Evolutionary conservation across 805 yeast species (phyloP).

Genomic region (Candida awuae): DNA sequence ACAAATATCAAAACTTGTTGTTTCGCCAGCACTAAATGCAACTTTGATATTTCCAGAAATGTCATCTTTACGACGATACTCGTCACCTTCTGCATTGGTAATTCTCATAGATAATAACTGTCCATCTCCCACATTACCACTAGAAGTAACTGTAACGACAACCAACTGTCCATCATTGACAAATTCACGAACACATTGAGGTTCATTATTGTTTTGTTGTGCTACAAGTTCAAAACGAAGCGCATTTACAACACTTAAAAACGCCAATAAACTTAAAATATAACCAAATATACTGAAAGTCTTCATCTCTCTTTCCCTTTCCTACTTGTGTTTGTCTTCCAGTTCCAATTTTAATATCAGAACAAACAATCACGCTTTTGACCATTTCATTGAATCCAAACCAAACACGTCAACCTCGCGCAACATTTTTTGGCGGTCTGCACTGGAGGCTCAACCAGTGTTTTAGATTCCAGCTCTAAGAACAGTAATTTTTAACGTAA

Average conservation of each 20-base stretch:
- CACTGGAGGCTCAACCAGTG: no score
- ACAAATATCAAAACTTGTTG: conserved; percentile 86
- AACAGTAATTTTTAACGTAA: no score
- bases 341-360: no score
- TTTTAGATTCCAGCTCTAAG: no score
- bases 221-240: conserved; percentile 30
- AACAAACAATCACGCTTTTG: not conserved
- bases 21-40: conserved; percentile 77
- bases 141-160: conserved; percentile 69
- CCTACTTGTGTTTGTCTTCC: no score
- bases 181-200: conserved; percentile 88
- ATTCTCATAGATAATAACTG: conserved; percentile 64
- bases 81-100: conserved; percentile 77
- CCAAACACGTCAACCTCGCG: no score
- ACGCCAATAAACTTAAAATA: conserved; percentile 9
- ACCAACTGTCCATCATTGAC: conserved; percentile 79
- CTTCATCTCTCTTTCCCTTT: conserved; percentile 3
- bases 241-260: conserved; percentile 13
- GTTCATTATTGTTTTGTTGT: conserved; percentile 27
- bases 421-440: no score
- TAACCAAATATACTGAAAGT: not conserved
- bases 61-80: conserved; percentile 69
- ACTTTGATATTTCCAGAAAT: conserved; percentile 64
- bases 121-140: conserved; percentile 80
- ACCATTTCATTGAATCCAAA: not conserved